Base-by-base conservation (phyloP, 306 rosid species). In the Astragalus glycyphyllos region DNA sequence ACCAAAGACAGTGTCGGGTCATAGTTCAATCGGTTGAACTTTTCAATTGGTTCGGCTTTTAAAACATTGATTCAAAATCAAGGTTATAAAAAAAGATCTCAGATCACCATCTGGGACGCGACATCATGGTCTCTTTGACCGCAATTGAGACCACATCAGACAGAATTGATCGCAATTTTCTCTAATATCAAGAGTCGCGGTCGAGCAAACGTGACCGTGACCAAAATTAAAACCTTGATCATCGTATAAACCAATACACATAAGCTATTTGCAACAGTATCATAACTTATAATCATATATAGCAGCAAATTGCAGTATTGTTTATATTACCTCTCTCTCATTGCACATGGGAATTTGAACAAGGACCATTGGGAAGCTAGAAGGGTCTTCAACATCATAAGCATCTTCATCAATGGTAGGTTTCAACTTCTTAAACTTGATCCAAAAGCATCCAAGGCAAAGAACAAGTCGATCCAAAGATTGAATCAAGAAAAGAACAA, bases 301-400 rank as follows among this genome's bases (percentile, higher is more conserved):
- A 6, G 44, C 45, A 79, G 34, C 35, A 69, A 59, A 73, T 46
- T 4, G 80, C 16, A 54, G 45, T 58, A 50, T 23, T 69, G 3
- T 44, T 58, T 65, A 0, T 56, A 6, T 84, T 87, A 95, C 99
- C 99, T 95, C 99, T 95, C 91, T 86, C 69, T 95, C 99, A 84
- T 94, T 94, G 84, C 99, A 94, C 99, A 94, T 94, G 68, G 97
- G 99, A 84, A 94, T 94, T 85, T 94, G 99, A 82, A 95, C 91
- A 66, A 95, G 86, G 16, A 95, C 92, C 97, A 84, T 87, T 1
- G 99, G 99, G 63, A 87, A 91, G 55, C 81, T 73, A 4, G 74
- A 77, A 73, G 95, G 78, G 60, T 89, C 96, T 42, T 95, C 95
- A 63, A 82, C 68, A 77, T 91, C 96, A 81, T 54, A 83, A 5